Percentiles rank a stretch among this genome's conserved stretches.
Conservation (phyloP, 2,329 filamentous ascomycete species). For the Ilyonectria mors-panacis region DNA sequence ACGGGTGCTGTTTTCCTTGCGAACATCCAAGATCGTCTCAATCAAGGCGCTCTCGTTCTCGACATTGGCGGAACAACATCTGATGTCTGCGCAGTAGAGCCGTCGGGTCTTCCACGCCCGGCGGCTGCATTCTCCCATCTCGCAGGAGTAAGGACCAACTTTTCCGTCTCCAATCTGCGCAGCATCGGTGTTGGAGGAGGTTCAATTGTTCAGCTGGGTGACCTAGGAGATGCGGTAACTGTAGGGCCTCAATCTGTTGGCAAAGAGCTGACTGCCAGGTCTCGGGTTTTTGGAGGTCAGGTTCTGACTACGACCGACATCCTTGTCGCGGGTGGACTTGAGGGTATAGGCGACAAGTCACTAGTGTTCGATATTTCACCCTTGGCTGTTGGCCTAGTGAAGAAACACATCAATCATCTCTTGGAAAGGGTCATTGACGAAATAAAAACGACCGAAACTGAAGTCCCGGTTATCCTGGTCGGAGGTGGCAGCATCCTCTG, state of each 20-base stretch:
- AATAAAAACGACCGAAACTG: constrained; percentile 24
- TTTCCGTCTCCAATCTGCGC: constrained; percentile 23
- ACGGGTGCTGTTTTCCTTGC: constrained; percentile 60
- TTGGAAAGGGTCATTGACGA: constrained; percentile 18
- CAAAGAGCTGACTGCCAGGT: constrained; percentile 19
- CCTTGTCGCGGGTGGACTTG: constrained; percentile 8
- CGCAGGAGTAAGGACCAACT: constrained; percentile 28
- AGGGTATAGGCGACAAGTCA: constrained; percentile 8
- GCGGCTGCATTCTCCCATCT: constrained; percentile 27
- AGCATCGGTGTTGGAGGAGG: constrained; percentile 35
- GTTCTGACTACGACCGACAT: constrained; percentile 28
- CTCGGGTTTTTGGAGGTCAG: constrained; percentile 25
- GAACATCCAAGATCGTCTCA: constrained; percentile 5
- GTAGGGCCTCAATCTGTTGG: constrained; percentile 26
- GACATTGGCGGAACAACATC: constrained; percentile 34
- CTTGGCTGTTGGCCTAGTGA: background rate
- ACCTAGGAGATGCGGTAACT: background rate
- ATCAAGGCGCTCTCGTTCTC: constrained; percentile 14
- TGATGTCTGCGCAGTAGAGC: constrained; percentile 25
- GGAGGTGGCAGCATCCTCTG: constrained; percentile 23
- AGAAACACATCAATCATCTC: constrained; percentile 4
- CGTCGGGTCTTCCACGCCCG: constrained; percentile 28
- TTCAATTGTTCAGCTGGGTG: constrained; percentile 9
- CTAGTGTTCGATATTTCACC: constrained; percentile 1
- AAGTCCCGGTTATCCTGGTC: constrained; percentile 22